phyloP scores from a whole-genome alignment of 306 rosid genomes.

The Purshia tridentata region DNA sequence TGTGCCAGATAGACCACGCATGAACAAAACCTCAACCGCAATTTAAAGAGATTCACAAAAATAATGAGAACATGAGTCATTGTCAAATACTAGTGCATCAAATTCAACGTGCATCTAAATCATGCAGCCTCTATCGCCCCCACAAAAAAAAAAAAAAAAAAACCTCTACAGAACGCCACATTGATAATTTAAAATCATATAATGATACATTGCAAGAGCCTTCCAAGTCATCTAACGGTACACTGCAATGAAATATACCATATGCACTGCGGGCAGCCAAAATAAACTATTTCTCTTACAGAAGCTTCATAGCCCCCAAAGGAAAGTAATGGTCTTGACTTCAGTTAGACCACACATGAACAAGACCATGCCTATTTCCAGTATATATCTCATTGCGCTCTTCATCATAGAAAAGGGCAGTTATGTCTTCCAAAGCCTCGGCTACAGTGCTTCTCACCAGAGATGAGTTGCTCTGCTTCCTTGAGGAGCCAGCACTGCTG shows the following conservation, averaged over 20 bases:
- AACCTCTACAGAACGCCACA: not conserved
- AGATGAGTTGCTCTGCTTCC: constrained; percentile 38
- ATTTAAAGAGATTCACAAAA: too few relatives aligned
- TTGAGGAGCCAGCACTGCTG: constrained; percentile 37
- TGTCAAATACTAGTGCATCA: not conserved
- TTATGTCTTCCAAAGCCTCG: constrained; percentile 78
- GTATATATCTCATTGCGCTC: constrained; percentile 82
- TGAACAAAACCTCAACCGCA: too few relatives aligned
- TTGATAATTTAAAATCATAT: constrained; percentile 20
- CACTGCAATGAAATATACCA: not conserved
- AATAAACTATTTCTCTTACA: constrained; percentile 11
- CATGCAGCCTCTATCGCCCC: not conserved
- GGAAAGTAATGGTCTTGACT: constrained; percentile 7
- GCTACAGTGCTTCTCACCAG: constrained; percentile 54
- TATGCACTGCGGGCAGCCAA: not conserved
- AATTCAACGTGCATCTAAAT: not conserved
- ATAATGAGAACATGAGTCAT: too few relatives aligned
- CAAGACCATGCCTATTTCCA: constrained; percentile 69
- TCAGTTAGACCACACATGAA: constrained; percentile 85
- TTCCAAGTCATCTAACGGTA: constrained; percentile 18
- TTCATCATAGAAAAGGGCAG: constrained; percentile 78
- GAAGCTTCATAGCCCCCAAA: constrained; percentile 9
- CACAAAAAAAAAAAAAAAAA: not conserved
- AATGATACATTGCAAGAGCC: constrained; percentile 30
- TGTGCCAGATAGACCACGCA: too few relatives aligned